Evolutionary conservation across 164 flowering plant species (phyloP).

Genomic region (Amborella trichopoda): DNA sequence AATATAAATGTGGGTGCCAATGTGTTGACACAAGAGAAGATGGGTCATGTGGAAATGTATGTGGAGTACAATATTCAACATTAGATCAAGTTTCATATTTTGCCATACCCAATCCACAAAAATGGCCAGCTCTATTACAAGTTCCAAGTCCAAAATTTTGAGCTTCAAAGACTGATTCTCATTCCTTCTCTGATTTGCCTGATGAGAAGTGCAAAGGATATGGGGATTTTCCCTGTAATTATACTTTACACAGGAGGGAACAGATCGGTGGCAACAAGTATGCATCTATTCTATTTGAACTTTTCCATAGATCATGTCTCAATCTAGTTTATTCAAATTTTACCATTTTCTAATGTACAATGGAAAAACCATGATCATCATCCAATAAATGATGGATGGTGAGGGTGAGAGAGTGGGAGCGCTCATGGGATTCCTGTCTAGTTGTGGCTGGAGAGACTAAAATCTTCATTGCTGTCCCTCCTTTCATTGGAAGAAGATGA

Average conservation of each 20-base stretch:
- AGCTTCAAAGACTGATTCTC: conserved; percentile 37
- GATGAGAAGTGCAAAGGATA: conserved; percentile 50
- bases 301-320: background rate
- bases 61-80: conserved; percentile 67
- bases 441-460: background rate
- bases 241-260: conserved; percentile 72
- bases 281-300: background rate
- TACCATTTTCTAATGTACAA: background rate
- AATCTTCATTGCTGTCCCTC: no score
- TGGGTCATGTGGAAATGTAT: conserved; percentile 44
- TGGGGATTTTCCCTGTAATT: conserved; percentile 70
- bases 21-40: conserved; percentile 41
- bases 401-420: no score
- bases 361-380: background rate
- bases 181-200: conserved; percentile 40
- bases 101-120: conserved; percentile 53
- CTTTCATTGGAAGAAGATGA: no score
- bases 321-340: background rate
- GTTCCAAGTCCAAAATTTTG: conserved; percentile 58
- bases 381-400: no score
- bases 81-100: conserved; percentile 42
- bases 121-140: conserved; percentile 84
- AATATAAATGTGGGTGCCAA: conserved; percentile 57
- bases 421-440: background rate
- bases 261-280: conserved; percentile 60